Conservation (phyloP, 108 stramenopile species). For the Stephanodiscus minutulus region DNA sequence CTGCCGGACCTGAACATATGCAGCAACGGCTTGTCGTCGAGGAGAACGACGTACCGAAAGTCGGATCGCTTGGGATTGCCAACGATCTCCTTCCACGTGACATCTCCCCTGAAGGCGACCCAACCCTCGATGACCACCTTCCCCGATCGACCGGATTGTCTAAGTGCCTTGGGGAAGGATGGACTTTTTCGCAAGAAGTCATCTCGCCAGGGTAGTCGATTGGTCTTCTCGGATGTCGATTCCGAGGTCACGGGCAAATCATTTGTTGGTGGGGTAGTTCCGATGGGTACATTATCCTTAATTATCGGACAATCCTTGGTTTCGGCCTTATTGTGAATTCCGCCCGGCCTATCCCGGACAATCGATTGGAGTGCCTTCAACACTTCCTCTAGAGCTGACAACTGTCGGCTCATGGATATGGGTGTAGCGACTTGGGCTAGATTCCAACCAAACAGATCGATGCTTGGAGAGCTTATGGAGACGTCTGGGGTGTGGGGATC, state of each 20-base stretch:
- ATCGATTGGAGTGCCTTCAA: conserved; percentile 12
- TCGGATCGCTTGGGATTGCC: conserved; percentile 29
- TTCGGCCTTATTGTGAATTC: not conserved
- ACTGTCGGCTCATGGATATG: conserved; percentile 1
- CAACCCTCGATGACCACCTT: conserved; percentile 46
- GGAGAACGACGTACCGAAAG: conserved; percentile 41
- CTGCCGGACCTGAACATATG: conserved; percentile 35
- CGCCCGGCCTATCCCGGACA: not conserved
- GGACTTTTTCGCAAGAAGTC: conserved; percentile 31
- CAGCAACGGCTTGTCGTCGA: conserved; percentile 36
- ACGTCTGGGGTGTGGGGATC: not conserved
- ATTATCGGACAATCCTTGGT: not conserved
- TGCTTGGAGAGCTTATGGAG: not conserved
- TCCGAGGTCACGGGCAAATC: not conserved
- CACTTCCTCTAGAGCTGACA: not conserved
- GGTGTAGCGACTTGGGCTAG: not conserved
- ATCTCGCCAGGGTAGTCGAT: conserved; percentile 10
- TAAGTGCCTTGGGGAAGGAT: conserved; percentile 34
- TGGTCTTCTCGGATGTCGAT: not conserved
- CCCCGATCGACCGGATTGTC: conserved; percentile 28
- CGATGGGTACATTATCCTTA: not conserved
- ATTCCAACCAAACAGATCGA: not conserved
- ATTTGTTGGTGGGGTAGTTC: not conserved
- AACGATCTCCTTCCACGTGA: conserved; percentile 31
- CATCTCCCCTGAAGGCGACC: conserved; percentile 30